phyloP scores from a whole-genome alignment of 75 land plant species.

The Gnetum montanum region DNA sequence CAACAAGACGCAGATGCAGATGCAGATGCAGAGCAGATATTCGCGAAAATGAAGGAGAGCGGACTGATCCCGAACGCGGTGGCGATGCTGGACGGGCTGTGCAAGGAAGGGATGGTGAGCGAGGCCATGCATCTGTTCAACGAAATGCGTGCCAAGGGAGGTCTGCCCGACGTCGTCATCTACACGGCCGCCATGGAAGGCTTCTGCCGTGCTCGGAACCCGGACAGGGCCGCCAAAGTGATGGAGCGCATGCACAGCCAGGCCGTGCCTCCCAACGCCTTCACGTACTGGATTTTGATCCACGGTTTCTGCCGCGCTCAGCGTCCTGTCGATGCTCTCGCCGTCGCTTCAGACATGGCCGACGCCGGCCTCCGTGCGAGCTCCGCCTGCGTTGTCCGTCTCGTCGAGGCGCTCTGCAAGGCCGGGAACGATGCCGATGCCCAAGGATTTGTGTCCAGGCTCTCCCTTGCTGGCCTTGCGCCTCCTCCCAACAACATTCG shows the following conservation, averaged over 20 bases:
- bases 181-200: constrained; percentile 77
- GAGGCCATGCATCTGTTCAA: constrained; percentile 72
- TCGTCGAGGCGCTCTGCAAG: constrained; percentile 36
- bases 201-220: constrained; percentile 54
- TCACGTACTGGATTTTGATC: constrained; percentile 36
- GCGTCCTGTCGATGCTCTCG: constrained; percentile 34
- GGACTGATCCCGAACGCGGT: constrained; percentile 73
- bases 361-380: constrained; percentile 52
- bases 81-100: constrained; percentile 78
- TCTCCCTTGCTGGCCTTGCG: too few relatives aligned
- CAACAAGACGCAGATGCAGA: neutral
- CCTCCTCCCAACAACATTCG: neutral
- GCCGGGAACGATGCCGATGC: constrained; percentile 47
- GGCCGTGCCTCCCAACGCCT: constrained; percentile 48
- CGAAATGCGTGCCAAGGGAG: constrained; percentile 64
- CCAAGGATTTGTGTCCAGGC: constrained; percentile 29
- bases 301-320: constrained; percentile 37
- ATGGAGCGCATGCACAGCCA: constrained; percentile 56
- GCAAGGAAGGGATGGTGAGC: constrained; percentile 59
- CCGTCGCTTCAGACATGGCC: constrained; percentile 43
- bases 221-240: constrained; percentile 44
- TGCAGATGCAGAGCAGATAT: constrained; percentile 45
- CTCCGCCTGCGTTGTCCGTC: constrained; percentile 32
- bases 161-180: constrained; percentile 56
- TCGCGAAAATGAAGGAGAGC: constrained; percentile 70